Evolutionary conservation across 805 yeast species (phyloP), one percentile per base, ranked within the genome.

Genomic region (Saturnispora besseyi): DNA sequence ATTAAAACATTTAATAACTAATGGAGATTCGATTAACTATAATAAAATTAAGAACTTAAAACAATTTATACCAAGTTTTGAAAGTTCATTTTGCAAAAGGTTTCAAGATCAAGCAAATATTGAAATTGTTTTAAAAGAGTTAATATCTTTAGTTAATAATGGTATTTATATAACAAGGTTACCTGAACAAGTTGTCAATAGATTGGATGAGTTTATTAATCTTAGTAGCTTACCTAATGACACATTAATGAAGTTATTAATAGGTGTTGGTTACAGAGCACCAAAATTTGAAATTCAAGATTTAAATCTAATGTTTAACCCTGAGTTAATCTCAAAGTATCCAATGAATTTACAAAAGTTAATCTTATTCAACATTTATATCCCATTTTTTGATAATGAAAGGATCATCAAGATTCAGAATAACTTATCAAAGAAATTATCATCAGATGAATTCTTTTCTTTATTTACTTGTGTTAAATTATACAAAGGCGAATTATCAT

Each of bases 311-410:
- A 32, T n/a, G 30, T n/a, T 40, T 24, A 28, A 46, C 29, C 12
- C 18, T 5, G 21, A 36, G 22, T 26, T 31, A 21, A n/a, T 46
- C 13, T 31, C 34, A 11, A 29, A 31, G 24, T 46, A 40, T 22
- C 49, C 49, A 32, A 10, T 46, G 9, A 18, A 30, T 21, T 13
- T 46, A 10, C 49, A 46, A 13, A 40, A 40, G 15, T 32, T 46
- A 15, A 34, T 46, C 6, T 10, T 46, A 21, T 46, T 46, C 2
- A 46, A 46, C 9, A 46, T 46, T 15, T 40, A 28, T 18, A 22
- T 40, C 5, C 49, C 49, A 28, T 24, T 46, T 4, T 26, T 34
- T n/a, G 38, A 34, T 3, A 28, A 12, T 18, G 26, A 31, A 11
- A 40, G 21, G 18, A 15, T 40, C 3, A 36, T 36, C 2, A 36